phyloP scores from a whole-genome alignment of 345 rosid genomes.

The Eucalyptus sideroxylon region DNA sequence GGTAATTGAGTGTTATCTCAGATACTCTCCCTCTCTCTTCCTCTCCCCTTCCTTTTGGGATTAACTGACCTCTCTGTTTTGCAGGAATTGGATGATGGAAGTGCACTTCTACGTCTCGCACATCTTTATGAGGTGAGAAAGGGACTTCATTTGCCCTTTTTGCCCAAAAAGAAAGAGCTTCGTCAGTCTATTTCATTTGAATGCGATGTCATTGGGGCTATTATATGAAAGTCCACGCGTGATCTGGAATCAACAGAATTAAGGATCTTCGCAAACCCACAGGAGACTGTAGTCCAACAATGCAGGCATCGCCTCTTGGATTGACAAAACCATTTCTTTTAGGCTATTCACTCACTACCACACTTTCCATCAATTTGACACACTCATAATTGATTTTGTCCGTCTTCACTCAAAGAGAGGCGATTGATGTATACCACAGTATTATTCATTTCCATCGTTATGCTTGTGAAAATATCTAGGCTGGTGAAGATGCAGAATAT shows the following conservation, averaged over 20 bases:
- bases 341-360: not conserved
- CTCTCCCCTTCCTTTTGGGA: not conserved
- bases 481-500: slow-evolving; percentile 42
- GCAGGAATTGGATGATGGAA: slow-evolving; percentile 56
- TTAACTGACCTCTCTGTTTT: not conserved
- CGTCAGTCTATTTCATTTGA: not conserved
- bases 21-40: not conserved
- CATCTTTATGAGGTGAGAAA: slow-evolving; percentile 63
- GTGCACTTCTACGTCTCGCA: slow-evolving; percentile 74
- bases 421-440: not conserved
- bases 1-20: slow-evolving; percentile 9
- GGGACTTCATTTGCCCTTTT: not conserved
- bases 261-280: not conserved
- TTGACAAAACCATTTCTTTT: not conserved
- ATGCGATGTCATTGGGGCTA: not conserved
- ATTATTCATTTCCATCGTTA: not conserved
- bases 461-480: slow-evolving; percentile 9
- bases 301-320: not conserved
- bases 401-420: not conserved
- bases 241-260: not conserved
- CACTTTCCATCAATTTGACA: not conserved
- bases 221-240: not conserved
- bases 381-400: not conserved
- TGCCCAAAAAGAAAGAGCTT: not conserved
- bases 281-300: not conserved